Base-by-base conservation (phyloP, 2,329 filamentous ascomycete genomes). In the Elsinoe perseae region DNA sequence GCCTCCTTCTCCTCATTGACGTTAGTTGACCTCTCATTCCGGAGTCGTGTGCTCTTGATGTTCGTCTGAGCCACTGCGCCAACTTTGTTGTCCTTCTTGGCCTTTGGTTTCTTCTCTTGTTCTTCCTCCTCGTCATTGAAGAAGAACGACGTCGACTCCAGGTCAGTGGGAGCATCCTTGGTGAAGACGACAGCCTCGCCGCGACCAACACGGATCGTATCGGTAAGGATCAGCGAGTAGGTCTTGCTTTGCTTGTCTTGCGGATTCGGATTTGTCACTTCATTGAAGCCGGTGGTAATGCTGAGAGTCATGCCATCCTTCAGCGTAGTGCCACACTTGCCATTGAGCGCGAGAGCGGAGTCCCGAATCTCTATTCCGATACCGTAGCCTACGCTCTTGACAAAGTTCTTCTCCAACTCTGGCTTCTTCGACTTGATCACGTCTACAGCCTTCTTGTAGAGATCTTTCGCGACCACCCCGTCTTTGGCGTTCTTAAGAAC, bases 271-370 rank as follows among this genome's bases (percentile, higher is more conserved):
- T 97, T 95, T 66, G 90, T 85, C 46, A 98, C 81, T 67, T 97
- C 91, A 58, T 84, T 86, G 66, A 98, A 87, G 9, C 92, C 91
- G 3, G 92, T 93, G 28, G 88, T 90, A 64, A 98, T 82, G 65
- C 86, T 87, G 10, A 98, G 79, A 0, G 93, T 98, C 93, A 98
- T 98, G 62, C 95, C 95, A 66, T 97, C 95, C 71, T 92, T 95
- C 57, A 98, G 75, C 4, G 81, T 80, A 53, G 91, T 83, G 25
- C 76, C 78, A 69, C 91, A 97, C 75, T 98, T 98, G 58, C 78
- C 86, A 65, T 89, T 97, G 34, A 98, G 76, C 2, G 93, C 72
- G 58, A 98, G 80, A 3, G 89, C 92, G 2, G 80, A 75, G 68
- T 98, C 93, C 64, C 87, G 84, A 62, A 86, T 87, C 74, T 98